Conservation (phyloP, 805 yeast species). For the Starmerella stellata region DNA sequence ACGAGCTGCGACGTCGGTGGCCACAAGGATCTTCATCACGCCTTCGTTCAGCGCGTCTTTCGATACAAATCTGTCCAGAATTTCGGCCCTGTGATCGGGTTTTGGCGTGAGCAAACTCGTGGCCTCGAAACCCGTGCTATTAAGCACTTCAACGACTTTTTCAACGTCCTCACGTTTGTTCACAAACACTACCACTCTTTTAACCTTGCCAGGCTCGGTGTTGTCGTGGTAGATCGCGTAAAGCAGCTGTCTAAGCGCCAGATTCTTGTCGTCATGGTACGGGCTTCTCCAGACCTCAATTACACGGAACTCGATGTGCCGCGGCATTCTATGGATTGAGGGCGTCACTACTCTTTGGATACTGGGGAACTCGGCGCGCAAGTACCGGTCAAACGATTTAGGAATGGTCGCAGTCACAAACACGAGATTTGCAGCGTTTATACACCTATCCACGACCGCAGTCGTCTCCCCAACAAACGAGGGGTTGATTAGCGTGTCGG, state of each 20-base stretch:
- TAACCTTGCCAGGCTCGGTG: constrained; percentile 55
- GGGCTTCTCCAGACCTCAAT: constrained; percentile 66
- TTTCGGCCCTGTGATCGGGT: constrained; percentile 27
- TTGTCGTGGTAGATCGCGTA: constrained; percentile 75
- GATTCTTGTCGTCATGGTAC: constrained; percentile 62
- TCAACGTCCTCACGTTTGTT: constrained; percentile 51
- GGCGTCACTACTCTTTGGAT: constrained; percentile 57
- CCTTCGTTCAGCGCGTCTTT: constrained; percentile 4
- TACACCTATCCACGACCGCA: constrained; percentile 32
- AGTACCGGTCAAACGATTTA: constrained; percentile 44
- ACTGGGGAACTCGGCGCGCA: constrained; percentile 46
- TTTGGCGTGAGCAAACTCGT: constrained; percentile 42
- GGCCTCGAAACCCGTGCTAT: constrained; percentile 39
- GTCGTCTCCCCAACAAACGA: constrained; percentile 57
- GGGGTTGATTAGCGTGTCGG: constrained; percentile 76
- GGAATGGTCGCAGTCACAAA: constrained; percentile 89
- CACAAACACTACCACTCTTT: constrained; percentile 70
- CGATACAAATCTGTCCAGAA: constrained; percentile 37
- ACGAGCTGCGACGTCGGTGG: constrained; percentile 78
- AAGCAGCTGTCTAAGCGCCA: constrained; percentile 74
- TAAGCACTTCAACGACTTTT: constrained; percentile 38
- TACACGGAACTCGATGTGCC: constrained; percentile 48
- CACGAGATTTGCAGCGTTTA: constrained; percentile 42
- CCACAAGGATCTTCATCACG: constrained; percentile 38
- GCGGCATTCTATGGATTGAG: constrained; percentile 66